phyloP scores from a whole-genome alignment of 2,329 filamentous ascomycete genomes.

The Hymenoscyphus repandus region DNA sequence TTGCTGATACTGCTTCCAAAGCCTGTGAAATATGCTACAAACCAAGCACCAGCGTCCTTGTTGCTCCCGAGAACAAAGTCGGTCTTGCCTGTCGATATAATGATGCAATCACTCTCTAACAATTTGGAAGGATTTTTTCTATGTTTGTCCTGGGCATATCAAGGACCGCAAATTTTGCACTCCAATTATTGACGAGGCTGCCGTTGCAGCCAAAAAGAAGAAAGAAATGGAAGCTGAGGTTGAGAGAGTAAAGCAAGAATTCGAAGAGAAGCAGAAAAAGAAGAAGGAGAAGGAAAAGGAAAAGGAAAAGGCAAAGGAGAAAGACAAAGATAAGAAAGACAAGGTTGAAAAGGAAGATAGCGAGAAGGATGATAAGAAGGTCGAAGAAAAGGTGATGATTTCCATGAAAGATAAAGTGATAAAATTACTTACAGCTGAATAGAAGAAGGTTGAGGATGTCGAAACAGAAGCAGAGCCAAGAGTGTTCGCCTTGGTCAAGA shows the following conservation, averaged over 20 bases:
- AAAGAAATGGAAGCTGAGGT: conserved; percentile 61
- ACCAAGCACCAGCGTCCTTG: conserved; percentile 77
- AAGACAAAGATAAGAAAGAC: conserved; percentile 43
- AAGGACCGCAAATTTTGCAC: conserved; percentile 77
- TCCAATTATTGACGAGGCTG: conserved; percentile 65
- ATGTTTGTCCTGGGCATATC: conserved; percentile 77
- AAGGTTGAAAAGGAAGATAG: conserved; percentile 37
- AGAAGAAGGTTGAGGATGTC: conserved; percentile 25
- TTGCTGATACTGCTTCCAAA: conserved; percentile 78
- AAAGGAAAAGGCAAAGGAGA: conserved; percentile 47
- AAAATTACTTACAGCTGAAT: conserved; percentile 5
- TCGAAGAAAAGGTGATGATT: conserved; percentile 18
- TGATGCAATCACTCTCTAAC: neutral
- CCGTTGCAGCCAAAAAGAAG: conserved; percentile 53
- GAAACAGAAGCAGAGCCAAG: conserved; percentile 62
- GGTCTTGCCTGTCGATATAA: neutral
- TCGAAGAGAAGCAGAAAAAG: conserved; percentile 72
- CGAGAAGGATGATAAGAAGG: conserved; percentile 36
- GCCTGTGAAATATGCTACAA: conserved; percentile 91
- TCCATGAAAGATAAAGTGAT: neutral
- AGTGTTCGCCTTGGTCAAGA: conserved; percentile 79
- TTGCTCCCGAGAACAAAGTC: conserved; percentile 86
- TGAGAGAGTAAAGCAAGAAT: conserved; percentile 60
- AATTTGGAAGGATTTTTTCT: conserved; percentile 72
- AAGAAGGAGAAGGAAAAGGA: conserved; percentile 65